Evolutionary conservation across 176 grass and related monocot species (phyloP), one percentile per base, ranked within the genome.

Genomic region (Aegilops umbellulata): DNA sequence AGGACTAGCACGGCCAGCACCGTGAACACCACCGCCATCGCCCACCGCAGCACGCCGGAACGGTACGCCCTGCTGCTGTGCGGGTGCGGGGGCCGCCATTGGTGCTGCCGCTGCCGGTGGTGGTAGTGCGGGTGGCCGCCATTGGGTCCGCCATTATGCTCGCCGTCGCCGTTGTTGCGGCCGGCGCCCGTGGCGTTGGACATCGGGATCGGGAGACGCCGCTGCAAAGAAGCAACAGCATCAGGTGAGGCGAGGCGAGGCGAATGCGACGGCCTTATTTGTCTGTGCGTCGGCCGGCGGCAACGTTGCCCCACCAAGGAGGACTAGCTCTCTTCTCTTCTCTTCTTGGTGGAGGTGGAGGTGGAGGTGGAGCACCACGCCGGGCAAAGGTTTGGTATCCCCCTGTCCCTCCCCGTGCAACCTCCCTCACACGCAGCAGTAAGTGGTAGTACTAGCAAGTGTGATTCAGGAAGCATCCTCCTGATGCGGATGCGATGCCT

Each of bases 1-100:
- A 95, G 83, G 23, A 92, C 88, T 35, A 49, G 74, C 0, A 92
- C 30, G 22, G 93, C 93, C 2, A 90, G 86, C 60, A 82, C 78
- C 55, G 90, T 90, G 89, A 82, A 90, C 20, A 93, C 63, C 62
- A 90, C 84, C 62, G 63, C 83, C 36, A 22, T 15, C 19, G 75
- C n/a, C 93, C 93, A 95, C 64, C 80, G 13, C 34, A 83, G 17
- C 14, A 22, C 17, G 39, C 83, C 53, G 3, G 93, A 75, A 4
- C 74, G 82, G 61, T 64, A 2, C 10, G 38, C 46, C 10, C 84
- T 8, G 22, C 2, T 17, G 46, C 35, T 7, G 6, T 2, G 32
- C 35, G 60, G 77, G 7, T 17, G 77, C 55, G 20, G 55, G 19
- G 19, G 38, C 38, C 70, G 27, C 30, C 23, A 6, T 15, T 25